Conservation (phyloP, 2,329 filamentous ascomycete genomes). For the Neospermospora avenae region DNA sequence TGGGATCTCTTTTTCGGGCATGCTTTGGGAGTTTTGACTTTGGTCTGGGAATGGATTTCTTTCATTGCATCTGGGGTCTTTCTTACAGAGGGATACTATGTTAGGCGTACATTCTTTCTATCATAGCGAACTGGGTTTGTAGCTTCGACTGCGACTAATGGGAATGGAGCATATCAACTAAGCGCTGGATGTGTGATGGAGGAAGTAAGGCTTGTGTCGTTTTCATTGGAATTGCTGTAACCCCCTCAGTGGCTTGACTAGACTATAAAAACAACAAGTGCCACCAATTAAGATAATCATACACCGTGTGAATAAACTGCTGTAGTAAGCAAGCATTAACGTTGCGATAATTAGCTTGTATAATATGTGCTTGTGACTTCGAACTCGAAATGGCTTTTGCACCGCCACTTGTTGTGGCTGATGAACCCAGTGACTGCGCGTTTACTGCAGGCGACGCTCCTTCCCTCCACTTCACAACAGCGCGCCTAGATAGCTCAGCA, state of each 20-base stretch:
- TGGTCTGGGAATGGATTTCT: constrained; percentile 16
- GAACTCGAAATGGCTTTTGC: background rate
- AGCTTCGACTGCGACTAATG: constrained; percentile 15
- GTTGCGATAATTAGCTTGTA: too few relatives aligned
- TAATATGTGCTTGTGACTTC: background rate
- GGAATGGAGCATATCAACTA: constrained; percentile 9
- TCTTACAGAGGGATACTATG: constrained; percentile 22
- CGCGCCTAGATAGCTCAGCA: constrained; percentile 12
- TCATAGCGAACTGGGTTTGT: constrained; percentile 17
- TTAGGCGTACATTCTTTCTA: constrained; percentile 31
- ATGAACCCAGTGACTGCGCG: background rate
- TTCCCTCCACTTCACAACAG: background rate
- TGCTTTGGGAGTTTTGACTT: constrained; percentile 28
- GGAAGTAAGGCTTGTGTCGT: background rate
- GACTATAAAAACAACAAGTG: background rate
- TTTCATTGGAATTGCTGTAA: background rate
- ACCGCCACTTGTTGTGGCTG: background rate
- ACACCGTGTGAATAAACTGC: too few relatives aligned
- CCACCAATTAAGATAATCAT: background rate
- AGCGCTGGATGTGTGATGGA: constrained; percentile 6
- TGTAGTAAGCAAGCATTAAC: too few relatives aligned
- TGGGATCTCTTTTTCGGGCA: constrained; percentile 20
- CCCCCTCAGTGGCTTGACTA: constrained; percentile 3
- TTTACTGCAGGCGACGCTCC: too few relatives aligned
- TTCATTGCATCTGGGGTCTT: constrained; percentile 25